Base-by-base conservation (phyloP, 441 rosid species). In the Adansonia madagascariensis region DNA sequence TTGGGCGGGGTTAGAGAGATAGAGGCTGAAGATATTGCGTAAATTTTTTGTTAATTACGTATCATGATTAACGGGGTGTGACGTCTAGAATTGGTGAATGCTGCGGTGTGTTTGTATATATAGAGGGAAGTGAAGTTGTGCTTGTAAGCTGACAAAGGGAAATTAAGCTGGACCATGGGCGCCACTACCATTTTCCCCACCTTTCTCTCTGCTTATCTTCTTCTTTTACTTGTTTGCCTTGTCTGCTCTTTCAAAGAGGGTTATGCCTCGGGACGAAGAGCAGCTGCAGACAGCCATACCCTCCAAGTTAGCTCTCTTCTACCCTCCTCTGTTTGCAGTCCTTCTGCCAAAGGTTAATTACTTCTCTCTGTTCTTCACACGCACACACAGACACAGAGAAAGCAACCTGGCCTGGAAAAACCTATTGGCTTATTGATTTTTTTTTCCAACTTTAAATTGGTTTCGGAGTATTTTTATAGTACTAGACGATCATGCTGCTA, bases 311-410 rank as follows among this genome's bases (percentile, higher is more conserved):
- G 43, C 82, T 35, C 55, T 52, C 49, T 20, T 3, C n/a, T 31
- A 2, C 31, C 6, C 15, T 3, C 41, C 12, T 18, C 14, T 10
- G 53, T 1, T 49, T 49, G 53, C 86, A 79, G 39, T 44, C 64
- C 84, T 71, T 73, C 86, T 14, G 1, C 72, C 52, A 22, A 74
- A 86, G 90, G 91, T 89, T 50, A 68, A 18, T 53, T 56, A 0
- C 56, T 31, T 20, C 24, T 35, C 41, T 35, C 41, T 35, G 41
- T 35, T 35, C 41, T 35, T 4, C 41, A 35, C 41, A 35, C 41
- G 41, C 41, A 35, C 41, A 35, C 41, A 35, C 41, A 35, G 41
- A 35, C 41, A 35, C 41, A 7, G 8, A 43, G 8, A 18, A 18
- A 2, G 27, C 27, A 57, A 14, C 43, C 41, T 15, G 59, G 11